phyloP scores from a whole-genome alignment of 768 basidiomycete species.

The Amanita molliuscula region DNA sequence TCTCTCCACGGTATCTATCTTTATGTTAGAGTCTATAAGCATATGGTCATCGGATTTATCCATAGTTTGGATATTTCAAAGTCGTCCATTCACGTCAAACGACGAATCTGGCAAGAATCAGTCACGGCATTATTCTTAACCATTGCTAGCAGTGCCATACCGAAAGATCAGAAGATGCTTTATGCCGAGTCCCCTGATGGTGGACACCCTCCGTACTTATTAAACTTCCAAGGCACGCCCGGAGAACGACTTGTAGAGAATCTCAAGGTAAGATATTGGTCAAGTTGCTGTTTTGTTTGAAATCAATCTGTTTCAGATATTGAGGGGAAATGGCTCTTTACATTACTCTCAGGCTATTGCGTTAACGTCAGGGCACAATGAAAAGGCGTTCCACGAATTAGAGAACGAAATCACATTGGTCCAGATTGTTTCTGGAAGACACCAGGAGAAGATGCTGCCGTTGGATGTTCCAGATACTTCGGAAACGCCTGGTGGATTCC shows the following conservation, averaged over 20 bases:
- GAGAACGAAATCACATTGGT: slow-evolving; percentile 48
- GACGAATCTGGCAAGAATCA: slow-evolving; percentile 76
- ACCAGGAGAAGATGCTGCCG: slow-evolving; percentile 16
- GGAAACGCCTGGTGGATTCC: slow-evolving; percentile 77
- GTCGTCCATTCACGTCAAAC: slow-evolving; percentile 47
- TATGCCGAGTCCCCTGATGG: slow-evolving; percentile 49
- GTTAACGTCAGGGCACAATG: slow-evolving; percentile 35
- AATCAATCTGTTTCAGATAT: slow-evolving; percentile 37
- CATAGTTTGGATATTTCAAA: slow-evolving; percentile 47
- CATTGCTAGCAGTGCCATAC: slow-evolving; percentile 46
- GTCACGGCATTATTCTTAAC: slow-evolving; percentile 59
- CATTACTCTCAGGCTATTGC: slow-evolving; percentile 44
- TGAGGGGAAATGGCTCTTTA: slow-evolving; percentile 55
- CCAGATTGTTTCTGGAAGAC: slow-evolving; percentile 67
- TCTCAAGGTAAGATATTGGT: slow-evolving; percentile 41
- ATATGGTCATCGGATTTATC: neutral
- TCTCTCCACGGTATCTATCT: slow-evolving; percentile 53
- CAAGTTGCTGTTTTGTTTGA: too few relatives aligned
- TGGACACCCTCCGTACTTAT: slow-evolving; percentile 60
- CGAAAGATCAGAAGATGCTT: slow-evolving; percentile 40
- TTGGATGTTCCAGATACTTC: slow-evolving; percentile 41
- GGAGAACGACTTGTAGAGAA: slow-evolving; percentile 72
- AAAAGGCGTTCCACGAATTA: slow-evolving; percentile 32
- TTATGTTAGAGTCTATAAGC: neutral
- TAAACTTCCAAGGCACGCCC: slow-evolving; percentile 51